Conservation (phyloP, 2,329 filamentous ascomycete species). For the Tolypocladium sp. region DNA sequence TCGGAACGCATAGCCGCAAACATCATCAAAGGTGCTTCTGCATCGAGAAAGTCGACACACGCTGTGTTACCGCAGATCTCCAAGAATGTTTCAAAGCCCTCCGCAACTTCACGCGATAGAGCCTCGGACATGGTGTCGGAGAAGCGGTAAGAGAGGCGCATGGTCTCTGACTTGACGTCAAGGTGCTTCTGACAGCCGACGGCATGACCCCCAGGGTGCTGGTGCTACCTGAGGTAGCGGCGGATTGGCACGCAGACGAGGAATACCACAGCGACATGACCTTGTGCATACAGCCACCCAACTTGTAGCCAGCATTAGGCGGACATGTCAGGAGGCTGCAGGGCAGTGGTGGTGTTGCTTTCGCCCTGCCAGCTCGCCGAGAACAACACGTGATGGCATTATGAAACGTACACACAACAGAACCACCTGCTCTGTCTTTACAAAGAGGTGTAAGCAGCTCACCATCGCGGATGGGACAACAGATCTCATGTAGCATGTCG, state of each 20-base stretch:
- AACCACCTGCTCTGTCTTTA: background rate
- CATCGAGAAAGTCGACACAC: background rate
- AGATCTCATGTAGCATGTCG: background rate
- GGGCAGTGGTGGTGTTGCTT: background rate
- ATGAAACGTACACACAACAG: background rate
- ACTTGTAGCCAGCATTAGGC: background rate
- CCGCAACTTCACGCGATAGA: background rate
- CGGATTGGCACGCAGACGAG: background rate
- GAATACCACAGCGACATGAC: background rate
- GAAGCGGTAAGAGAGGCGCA: background rate
- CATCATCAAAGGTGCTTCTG: background rate
- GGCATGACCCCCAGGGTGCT: background rate
- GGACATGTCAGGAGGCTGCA: background rate
- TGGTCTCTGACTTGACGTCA: background rate
- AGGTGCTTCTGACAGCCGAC: background rate
- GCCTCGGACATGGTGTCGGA: background rate
- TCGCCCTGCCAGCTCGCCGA: background rate
- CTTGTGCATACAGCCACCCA: background rate
- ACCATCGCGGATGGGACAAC: background rate
- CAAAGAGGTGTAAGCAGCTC: background rate
- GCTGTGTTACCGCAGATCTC: background rate
- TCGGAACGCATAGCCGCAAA: background rate
- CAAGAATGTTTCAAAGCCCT: background rate
- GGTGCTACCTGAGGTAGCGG: background rate
- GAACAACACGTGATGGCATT: background rate